A percentile compares a stretch with the other conserved stretches of the same genome.
These are phyloP conservation scores for Carex cristatella DNA, from an alignment of 176 grass and related monocot species.

Conservation along the genomic window DNA sequence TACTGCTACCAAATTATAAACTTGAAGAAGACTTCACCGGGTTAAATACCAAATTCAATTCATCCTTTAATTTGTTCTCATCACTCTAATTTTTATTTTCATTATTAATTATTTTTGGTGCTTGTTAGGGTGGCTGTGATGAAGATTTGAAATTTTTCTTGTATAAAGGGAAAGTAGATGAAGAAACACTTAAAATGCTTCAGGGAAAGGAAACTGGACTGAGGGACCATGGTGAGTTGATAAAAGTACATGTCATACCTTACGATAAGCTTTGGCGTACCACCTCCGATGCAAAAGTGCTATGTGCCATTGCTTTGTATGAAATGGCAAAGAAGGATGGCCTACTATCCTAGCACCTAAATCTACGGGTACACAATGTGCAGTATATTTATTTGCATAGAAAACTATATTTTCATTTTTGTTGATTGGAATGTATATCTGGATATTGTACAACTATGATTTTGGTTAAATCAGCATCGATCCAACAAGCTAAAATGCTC, in stretches of 20 bases:
- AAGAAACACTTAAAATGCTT: constrained; percentile 47
- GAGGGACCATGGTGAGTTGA: constrained; percentile 76
- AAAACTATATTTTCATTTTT: background rate
- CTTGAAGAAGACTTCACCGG: background rate
- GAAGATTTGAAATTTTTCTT: constrained; percentile 78
- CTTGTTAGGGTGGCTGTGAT: constrained; percentile 62
- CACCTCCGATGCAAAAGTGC: constrained; percentile 54
- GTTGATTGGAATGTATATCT: constrained; percentile 2
- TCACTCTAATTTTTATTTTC: background rate
- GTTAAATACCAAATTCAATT: background rate
- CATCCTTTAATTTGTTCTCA: background rate
- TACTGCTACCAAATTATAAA: background rate
- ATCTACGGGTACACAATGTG: background rate
- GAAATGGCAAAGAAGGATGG: constrained; percentile 85
- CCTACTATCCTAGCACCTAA: constrained; percentile 29
- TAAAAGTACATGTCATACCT: constrained; percentile 60
- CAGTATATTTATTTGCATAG: background rate
- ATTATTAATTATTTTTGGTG: background rate
- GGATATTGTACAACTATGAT: background rate
- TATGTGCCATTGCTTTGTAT: constrained; percentile 76
- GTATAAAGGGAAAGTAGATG: constrained; percentile 39
- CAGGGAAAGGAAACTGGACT: constrained; percentile 87
- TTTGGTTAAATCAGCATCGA: background rate
- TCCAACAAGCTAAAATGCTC: background rate
- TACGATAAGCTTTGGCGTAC: constrained; percentile 59